These are phyloP conservation scores for Aspergillus panamensis DNA, from an alignment of 495 filamentous ascomycete species.

Conservation along the genomic window DNA sequence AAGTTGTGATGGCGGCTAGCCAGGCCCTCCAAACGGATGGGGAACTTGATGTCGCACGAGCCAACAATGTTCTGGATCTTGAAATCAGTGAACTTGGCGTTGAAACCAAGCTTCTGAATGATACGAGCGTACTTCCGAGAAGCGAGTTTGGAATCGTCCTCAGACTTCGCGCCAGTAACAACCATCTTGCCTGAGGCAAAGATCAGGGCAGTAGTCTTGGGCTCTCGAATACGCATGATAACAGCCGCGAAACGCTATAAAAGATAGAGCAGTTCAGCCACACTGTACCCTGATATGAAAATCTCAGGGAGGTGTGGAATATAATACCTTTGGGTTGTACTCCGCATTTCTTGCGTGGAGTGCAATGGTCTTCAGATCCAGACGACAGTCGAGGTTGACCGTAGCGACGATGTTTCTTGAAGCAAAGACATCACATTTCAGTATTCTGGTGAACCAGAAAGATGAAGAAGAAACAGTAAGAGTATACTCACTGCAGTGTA, in stretches of 20 bases:
- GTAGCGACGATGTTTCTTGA: constrained; percentile 99
- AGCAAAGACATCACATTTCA: constrained; percentile 53
- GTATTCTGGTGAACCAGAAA: constrained; percentile 45
- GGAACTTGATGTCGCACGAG: constrained; percentile 99
- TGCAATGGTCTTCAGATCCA: constrained; percentile 99
- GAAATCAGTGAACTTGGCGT: constrained; percentile 99
- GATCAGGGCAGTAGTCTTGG: constrained; percentile 96
- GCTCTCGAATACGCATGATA: constrained; percentile 99
- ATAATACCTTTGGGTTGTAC: constrained; percentile 90
- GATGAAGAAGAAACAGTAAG: constrained; percentile 37
- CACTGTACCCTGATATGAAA: constrained; percentile 42
- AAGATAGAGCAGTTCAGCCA: constrained; percentile 43
- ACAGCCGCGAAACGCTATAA: constrained; percentile 95
- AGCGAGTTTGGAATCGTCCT: constrained; percentile 95
- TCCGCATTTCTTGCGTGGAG: constrained; percentile 98
- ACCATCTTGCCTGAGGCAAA: constrained; percentile 99
- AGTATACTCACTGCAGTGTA: constrained; percentile 93
- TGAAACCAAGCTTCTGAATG: constrained; percentile 99
- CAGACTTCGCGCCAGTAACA: constrained; percentile 96
- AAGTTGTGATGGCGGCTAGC: constrained; percentile 98
- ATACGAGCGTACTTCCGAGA: constrained; percentile 98
- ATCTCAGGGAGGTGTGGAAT: constrained; percentile 41
- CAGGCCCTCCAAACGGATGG: constrained; percentile 92
- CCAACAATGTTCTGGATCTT: constrained; percentile 99
- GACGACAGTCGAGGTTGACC: constrained; percentile 95